phyloP scores from a whole-genome alignment of 1,139 yeast species.

The Zygoascus meyerae region DNA sequence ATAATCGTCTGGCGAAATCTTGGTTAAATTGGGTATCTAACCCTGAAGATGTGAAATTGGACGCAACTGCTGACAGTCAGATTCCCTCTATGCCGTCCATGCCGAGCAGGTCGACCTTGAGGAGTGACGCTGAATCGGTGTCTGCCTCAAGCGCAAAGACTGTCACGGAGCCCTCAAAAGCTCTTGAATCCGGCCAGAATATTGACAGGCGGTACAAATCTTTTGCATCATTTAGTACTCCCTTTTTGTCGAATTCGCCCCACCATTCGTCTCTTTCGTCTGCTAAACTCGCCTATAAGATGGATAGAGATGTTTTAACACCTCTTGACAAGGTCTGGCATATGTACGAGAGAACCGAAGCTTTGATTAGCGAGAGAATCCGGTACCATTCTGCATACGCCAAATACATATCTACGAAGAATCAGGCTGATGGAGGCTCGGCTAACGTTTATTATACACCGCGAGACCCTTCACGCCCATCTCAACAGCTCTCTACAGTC shows the following conservation, averaged over 20 bases:
- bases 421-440: conserved; percentile 6
- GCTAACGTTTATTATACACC: conserved; percentile 2
- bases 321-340: conserved; percentile 24
- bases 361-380: conserved; percentile 21
- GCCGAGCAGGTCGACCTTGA: neutral
- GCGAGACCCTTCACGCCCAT: conserved; percentile 6
- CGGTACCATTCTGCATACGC: conserved; percentile 21
- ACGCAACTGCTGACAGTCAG: neutral
- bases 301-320: conserved; percentile 24
- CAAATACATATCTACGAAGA: conserved; percentile 21
- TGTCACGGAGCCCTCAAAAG: neutral
- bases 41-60: conserved; percentile 4
- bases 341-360: conserved; percentile 23
- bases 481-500: conserved; percentile 12
- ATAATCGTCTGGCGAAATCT: conserved; percentile 21
- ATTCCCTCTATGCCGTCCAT: neutral
- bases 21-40: conserved; percentile 26
- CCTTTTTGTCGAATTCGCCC: conserved; percentile 22
- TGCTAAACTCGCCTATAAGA: conserved; percentile 19
- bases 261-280: conserved; percentile 19
- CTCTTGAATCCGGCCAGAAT: neutral
- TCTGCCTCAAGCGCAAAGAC: neutral
- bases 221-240: conserved; percentile 24
- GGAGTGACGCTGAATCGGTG: neutral
- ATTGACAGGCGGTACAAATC: conserved; percentile 19